Percentiles rank a stretch among this genome's conserved stretches.
phyloP scores from a whole-genome alignment of 2,329 filamentous ascomycete genomes.

The Fusarium nurragi region DNA sequence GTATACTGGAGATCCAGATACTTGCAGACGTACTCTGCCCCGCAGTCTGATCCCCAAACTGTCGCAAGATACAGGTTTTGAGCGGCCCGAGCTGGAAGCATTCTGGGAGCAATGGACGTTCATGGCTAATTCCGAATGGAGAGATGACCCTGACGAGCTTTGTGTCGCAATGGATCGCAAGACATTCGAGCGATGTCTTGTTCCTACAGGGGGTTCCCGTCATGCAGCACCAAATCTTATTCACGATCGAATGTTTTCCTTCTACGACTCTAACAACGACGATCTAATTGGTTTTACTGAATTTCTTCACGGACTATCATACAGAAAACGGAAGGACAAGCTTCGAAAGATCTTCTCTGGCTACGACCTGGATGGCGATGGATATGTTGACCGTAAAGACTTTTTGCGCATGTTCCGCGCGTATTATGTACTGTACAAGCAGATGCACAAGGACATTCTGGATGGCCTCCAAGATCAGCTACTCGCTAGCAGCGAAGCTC shows the following conservation, averaged over 20 bases:
- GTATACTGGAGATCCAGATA: conserved; percentile 87
- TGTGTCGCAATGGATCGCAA: conserved; percentile 87
- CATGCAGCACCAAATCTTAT: conserved; percentile 87
- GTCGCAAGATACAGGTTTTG: conserved; percentile 78
- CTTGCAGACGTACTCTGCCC: conserved; percentile 73
- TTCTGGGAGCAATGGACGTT: conserved; percentile 98
- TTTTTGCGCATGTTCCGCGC: conserved; percentile 92
- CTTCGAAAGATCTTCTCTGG: conserved; percentile 82
- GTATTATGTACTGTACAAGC: conserved; percentile 89
- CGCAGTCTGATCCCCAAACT: conserved; percentile 73
- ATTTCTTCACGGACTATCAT: conserved; percentile 84
- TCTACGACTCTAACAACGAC: conserved; percentile 92
- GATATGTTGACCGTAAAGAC: conserved; percentile 84
- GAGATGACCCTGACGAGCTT: conserved; percentile 80
- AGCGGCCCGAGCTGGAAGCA: conserved; percentile 88
- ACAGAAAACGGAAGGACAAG: conserved; percentile 73
- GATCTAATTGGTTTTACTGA: conserved; percentile 92
- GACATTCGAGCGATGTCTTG: conserved; percentile 91
- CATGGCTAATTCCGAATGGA: conserved; percentile 86
- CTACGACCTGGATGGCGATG: conserved; percentile 90
- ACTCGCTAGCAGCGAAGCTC: conserved; percentile 77
- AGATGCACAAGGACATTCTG: conserved; percentile 86
- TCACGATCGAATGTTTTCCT: conserved; percentile 95
- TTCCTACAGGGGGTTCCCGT: conserved; percentile 82
- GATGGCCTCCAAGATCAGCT: conserved; percentile 81